A percentile compares a stretch with the other conserved stretches of the same genome.
Evolutionary conservation across 257 asterid species (phyloP).

Genomic region (Gentiana dahurica): DNA sequence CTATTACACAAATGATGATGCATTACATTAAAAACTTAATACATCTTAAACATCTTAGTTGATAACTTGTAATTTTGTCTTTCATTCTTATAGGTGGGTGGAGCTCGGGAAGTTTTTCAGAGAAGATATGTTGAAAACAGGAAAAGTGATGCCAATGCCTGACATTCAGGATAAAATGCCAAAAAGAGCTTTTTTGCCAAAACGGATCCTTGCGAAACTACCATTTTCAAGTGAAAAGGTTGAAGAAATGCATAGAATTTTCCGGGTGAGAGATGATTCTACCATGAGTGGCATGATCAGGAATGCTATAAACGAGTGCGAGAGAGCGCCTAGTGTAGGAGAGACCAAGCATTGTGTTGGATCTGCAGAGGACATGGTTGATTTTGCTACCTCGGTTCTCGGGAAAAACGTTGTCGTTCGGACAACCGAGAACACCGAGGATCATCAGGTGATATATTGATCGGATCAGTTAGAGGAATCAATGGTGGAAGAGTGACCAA

Average conservation of each 20-base stretch:
- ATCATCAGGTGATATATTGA: conserved; percentile 29
- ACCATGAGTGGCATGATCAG: conserved; percentile 34
- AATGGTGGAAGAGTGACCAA: conserved; percentile 65
- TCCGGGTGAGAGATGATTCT: conserved; percentile 56
- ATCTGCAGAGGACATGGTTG: conserved; percentile 87
- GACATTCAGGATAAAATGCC: conserved; percentile 90
- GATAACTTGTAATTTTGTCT: too few relatives aligned
- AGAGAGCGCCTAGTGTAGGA: conserved; percentile 61
- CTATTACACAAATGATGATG: too few relatives aligned
- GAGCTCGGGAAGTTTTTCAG: conserved; percentile 85
- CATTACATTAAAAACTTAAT: too few relatives aligned
- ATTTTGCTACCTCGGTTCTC: conserved; percentile 63
- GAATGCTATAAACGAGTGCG: conserved; percentile 55
- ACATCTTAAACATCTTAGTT: too few relatives aligned
- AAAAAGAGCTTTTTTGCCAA: conserved; percentile 78
- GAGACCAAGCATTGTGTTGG: conserved; percentile 79
- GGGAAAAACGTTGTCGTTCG: conserved; percentile 68
- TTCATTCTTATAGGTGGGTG: conserved; percentile 27
- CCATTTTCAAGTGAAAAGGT: conserved; percentile 72
- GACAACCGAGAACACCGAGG: conserved; percentile 48
- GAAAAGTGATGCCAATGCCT: conserved; percentile 76
- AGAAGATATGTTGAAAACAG: conserved; percentile 59
- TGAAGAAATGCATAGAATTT: conserved; percentile 32
- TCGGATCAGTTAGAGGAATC: conserved; percentile 53
- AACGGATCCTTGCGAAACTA: conserved; percentile 50